phyloP scores from a whole-genome alignment of 2,329 filamentous ascomycete species.

The Hymenoscyphus infarciens region DNA sequence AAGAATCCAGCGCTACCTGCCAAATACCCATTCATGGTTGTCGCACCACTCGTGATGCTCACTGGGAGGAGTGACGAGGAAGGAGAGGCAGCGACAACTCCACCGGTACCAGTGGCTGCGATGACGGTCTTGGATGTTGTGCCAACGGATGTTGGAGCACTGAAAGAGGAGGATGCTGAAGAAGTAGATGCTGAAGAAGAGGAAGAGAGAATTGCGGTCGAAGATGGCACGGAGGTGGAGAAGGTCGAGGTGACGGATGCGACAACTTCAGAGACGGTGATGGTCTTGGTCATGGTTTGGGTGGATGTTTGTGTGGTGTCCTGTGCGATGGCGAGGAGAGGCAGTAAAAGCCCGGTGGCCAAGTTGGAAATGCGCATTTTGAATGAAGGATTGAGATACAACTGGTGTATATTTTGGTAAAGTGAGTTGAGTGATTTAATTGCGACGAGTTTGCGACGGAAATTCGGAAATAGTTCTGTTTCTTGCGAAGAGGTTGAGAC shows the following conservation, averaged over 20 bases:
- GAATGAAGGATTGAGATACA: constrained; percentile 6
- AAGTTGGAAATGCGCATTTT: constrained; percentile 45
- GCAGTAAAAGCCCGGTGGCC: constrained; percentile 47
- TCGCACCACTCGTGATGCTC: constrained; percentile 42
- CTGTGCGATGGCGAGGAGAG: constrained; percentile 49
- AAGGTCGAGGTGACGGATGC: constrained; percentile 39
- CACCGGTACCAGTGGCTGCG: constrained; percentile 21
- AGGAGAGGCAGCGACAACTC: constrained; percentile 21
- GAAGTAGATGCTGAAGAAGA: constrained; percentile 28
- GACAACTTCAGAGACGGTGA: constrained; percentile 47
- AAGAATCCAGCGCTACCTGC: constrained; percentile 48
- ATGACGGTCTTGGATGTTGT: constrained; percentile 5
- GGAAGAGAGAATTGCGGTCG: constrained; percentile 30
- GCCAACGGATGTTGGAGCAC: not conserved
- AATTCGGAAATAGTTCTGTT: not conserved
- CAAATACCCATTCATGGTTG: constrained; percentile 41
- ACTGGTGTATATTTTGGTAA: constrained; percentile 5
- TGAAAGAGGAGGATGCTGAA: constrained; percentile 4
- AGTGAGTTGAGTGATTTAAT: not conserved
- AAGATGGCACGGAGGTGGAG: constrained; percentile 37
- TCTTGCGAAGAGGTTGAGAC: not conserved
- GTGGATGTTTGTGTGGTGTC: constrained; percentile 42
- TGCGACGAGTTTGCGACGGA: constrained; percentile 21
- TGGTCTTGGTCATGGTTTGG: constrained; percentile 48
- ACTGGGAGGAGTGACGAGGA: constrained; percentile 36